Base-by-base conservation (phyloP, 225 moss, liverwort and hornwort species). In the Marchantia polymorpha region DNA sequence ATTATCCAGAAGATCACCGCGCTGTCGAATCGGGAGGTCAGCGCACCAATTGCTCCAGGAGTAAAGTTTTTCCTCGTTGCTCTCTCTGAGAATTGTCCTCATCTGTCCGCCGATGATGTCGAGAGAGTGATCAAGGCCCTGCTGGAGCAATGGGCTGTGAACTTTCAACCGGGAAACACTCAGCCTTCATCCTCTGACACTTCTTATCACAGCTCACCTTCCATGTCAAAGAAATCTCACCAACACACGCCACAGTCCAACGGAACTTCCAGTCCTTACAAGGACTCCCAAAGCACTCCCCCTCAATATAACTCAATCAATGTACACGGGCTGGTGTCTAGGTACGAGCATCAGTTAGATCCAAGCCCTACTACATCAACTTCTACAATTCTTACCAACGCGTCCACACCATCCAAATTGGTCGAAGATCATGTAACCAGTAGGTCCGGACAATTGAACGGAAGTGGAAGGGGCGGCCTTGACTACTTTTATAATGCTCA, bases 61-160 rank as follows among this genome's bases (percentile, higher is more conserved):
- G 56, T 86, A 12, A 91, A 87, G 81, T 83, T 86, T 70, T 83
- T 92, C 49, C 84, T 94, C 72, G 83, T 84, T 76, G 94, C 90
- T 58, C 77, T 94, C 51, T 70, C 84, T 72, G 83, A 81, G 75
- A 83, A 81, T 74, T 91, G 89, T 70, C 92, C 92, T 75, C 65
- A 71, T 26, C 72, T 94, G 77, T 77, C 54, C 74, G 82, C 81
- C 65, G 65, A 76, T 70, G 89, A 94, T 85, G 90, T 84, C 66
- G 88, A 92, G 59, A 79, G 51, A 71, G 85, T 90, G 49, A 88
- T 83, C 4, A 77, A 80, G 68, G 78, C 75, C 69, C 75, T 94
- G 80, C 72, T 91, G 82, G 88, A 90, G 75, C 83, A 92, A 56
- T 92, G 89, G 91, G 81, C 88, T 63, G 55, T 86, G 66, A 81